Conservation (phyloP, 805 yeast species). For the Saturnispora gosingensis region DNA sequence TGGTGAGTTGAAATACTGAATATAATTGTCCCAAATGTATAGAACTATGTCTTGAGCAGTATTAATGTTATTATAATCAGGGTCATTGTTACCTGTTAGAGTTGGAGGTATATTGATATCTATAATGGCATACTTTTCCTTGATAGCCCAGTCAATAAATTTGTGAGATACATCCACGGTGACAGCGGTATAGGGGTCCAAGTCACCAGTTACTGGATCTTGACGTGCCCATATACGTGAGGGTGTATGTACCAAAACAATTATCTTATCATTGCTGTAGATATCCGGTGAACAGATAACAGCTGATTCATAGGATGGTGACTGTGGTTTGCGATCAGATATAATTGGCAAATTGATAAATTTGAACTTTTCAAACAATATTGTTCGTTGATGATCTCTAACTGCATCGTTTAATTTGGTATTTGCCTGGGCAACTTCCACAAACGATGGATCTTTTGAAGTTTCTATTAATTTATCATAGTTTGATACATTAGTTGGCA, state of each 20-base stretch:
- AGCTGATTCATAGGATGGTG: conserved; percentile 43
- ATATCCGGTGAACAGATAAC: conserved; percentile 66
- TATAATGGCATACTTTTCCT: conserved; percentile 61
- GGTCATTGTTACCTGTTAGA: conserved; percentile 36
- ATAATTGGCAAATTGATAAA: conserved; percentile 65
- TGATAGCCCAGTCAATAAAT: conserved; percentile 58
- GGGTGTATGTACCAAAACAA: conserved; percentile 79
- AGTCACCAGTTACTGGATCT: conserved; percentile 69
- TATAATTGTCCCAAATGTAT: conserved; percentile 85
- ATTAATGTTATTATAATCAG: conserved; percentile 49
- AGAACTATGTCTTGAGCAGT: conserved; percentile 69
- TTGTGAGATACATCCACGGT: conserved; percentile 66
- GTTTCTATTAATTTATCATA: conserved; percentile 31
- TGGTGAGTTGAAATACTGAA: conserved; percentile 62
- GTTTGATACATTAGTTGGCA: conserved; percentile 25
- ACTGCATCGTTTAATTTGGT: conserved; percentile 62
- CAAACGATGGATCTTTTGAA: conserved; percentile 31
- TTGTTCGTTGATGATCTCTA: conserved; percentile 57
- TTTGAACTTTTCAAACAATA: conserved; percentile 42
- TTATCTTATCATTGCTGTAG: conserved; percentile 50
- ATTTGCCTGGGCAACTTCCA: conserved; percentile 32
- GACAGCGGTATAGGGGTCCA: conserved; percentile 64
- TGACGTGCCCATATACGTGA: conserved; percentile 86
- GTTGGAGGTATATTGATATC: conserved; percentile 74
- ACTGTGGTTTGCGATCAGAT: conserved; percentile 31